Evolutionary conservation across 2,329 filamentous ascomycete species (phyloP).

Genomic region (Fusarium subglutinans): DNA sequence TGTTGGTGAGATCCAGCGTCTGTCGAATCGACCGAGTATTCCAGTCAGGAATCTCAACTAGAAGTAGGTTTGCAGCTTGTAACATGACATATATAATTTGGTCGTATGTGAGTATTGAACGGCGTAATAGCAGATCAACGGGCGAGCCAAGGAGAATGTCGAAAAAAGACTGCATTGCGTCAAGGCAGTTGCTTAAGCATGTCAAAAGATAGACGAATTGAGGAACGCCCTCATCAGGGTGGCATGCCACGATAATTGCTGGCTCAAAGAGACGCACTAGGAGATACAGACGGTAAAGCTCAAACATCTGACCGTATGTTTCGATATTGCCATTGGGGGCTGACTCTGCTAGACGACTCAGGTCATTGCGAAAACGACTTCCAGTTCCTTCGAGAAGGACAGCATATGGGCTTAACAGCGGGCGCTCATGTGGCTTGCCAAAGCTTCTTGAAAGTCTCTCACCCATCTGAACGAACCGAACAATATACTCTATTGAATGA

Average conservation of each 20-base stretch:
- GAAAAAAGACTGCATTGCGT: slow-evolving; percentile 48
- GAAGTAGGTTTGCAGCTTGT: slow-evolving; percentile 34
- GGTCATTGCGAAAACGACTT: slow-evolving; percentile 45
- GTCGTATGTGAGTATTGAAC: slow-evolving; percentile 35
- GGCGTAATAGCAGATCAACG: slow-evolving; percentile 30
- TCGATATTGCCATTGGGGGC: slow-evolving; percentile 26
- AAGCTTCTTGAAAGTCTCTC: slow-evolving; percentile 49
- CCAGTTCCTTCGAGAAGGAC: slow-evolving; percentile 48
- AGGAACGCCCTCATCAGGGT: slow-evolving; percentile 39
- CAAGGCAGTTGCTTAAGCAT: slow-evolving; percentile 49
- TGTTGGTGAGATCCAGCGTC: slow-evolving; percentile 21
- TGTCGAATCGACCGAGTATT: slow-evolving; percentile 30
- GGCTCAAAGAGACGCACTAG: slow-evolving; percentile 52
- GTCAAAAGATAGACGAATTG: slow-evolving; percentile 43
- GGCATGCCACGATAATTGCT: slow-evolving; percentile 46
- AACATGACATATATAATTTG: slow-evolving; percentile 37
- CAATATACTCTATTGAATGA: slow-evolving; percentile 46
- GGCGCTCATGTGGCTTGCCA: slow-evolving; percentile 43
- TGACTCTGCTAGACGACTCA: slow-evolving; percentile 47
- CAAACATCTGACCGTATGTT: slow-evolving; percentile 30
- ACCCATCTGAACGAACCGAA: slow-evolving; percentile 49
- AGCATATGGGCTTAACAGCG: slow-evolving; percentile 43
- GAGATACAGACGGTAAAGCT: slow-evolving; percentile 48
- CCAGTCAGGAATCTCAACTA: slow-evolving; percentile 40
- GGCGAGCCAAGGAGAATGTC: slow-evolving; percentile 44